A percentile compares a stretch with the other conserved stretches of the same genome.
These are phyloP conservation scores for Heimioporus sp. DNA, from an alignment of 768 basidiomycete genomes.

Conservation along the genomic window DNA sequence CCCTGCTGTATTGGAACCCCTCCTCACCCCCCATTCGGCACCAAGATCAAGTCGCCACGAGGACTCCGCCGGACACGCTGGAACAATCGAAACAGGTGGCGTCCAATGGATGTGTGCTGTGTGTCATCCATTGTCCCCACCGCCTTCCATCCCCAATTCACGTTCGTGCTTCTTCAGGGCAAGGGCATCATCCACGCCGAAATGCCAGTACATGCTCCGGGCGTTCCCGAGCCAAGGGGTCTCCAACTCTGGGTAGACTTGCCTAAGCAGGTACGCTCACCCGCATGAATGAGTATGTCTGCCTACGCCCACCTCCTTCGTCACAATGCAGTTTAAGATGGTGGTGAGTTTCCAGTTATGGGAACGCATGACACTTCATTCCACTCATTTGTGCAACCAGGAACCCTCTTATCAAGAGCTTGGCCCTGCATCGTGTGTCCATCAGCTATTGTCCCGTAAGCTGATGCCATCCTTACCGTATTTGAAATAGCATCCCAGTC, in stretches of 20 bases:
- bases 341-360: conserved; percentile 38
- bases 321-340: conserved; percentile 65
- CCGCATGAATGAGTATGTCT: conserved; percentile 9
- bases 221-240: conserved; percentile 71
- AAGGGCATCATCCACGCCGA: conserved; percentile 80
- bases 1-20: neutral
- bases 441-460: neutral
- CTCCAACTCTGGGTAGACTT: conserved; percentile 89
- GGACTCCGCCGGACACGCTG: conserved; percentile 86
- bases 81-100: conserved; percentile 74
- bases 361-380: neutral
- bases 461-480: neutral
- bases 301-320: conserved; percentile 18
- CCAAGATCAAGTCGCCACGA: conserved; percentile 72
- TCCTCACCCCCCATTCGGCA: neutral
- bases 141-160: neutral
- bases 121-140: conserved; percentile 22
- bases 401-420: conserved; percentile 88
- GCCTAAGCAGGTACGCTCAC: conserved; percentile 54
- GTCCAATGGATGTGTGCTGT: conserved; percentile 96
- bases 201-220: conserved; percentile 80
- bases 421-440: conserved; percentile 52
- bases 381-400: conserved; percentile 22
- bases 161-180: conserved; percentile 33
- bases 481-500: conserved; percentile 56